Conservation (phyloP, 2,329 filamentous ascomycete species). For the Clonostachys rhizophaga region DNA sequence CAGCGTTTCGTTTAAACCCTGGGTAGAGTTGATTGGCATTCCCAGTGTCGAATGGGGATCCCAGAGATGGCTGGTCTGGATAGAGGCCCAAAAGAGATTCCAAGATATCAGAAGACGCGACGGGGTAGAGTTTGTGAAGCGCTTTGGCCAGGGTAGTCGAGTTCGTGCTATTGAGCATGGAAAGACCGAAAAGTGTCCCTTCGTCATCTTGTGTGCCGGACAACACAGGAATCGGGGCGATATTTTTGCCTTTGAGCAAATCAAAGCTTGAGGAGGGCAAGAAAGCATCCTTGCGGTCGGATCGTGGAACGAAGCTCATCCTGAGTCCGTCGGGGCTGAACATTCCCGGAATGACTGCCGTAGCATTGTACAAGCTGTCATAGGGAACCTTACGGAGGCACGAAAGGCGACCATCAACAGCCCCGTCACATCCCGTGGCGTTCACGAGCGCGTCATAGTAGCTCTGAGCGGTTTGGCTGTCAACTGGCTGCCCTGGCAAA, state of each 20-base stretch:
- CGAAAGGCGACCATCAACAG: slow-evolving; percentile 36
- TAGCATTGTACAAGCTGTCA: slow-evolving; percentile 46
- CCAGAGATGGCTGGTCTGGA: slow-evolving; percentile 47
- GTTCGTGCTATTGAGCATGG: slow-evolving; percentile 53
- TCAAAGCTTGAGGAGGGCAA: slow-evolving; percentile 44
- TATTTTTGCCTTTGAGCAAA: slow-evolving; percentile 39
- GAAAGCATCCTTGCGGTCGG: slow-evolving; percentile 46
- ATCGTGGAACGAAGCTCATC: slow-evolving; percentile 57
- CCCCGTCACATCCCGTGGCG: slow-evolving; percentile 45
- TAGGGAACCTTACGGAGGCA: slow-evolving; percentile 52
- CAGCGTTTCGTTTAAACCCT: slow-evolving; percentile 59
- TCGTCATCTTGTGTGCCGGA: slow-evolving; percentile 63
- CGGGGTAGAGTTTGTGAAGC: slow-evolving; percentile 46
- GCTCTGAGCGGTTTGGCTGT: slow-evolving; percentile 49
- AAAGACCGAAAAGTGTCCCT: slow-evolving; percentile 57
- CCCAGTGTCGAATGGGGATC: slow-evolving; percentile 54
- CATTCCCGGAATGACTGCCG: slow-evolving; percentile 52
- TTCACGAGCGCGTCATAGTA: slow-evolving; percentile 47
- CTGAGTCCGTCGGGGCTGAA: slow-evolving; percentile 51
- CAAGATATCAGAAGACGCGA: slow-evolving; percentile 28
- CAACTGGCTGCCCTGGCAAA: slow-evolving; percentile 44
- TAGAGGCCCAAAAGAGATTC: slow-evolving; percentile 48
- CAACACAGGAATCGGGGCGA: slow-evolving; percentile 56
- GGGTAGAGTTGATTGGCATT: slow-evolving; percentile 56
- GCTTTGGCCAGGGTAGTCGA: slow-evolving; percentile 47